Percentiles rank a stretch among this genome's conserved stretches.
phyloP scores from a whole-genome alignment of 176 grass and related monocot species.

The Puya raimondii region DNA sequence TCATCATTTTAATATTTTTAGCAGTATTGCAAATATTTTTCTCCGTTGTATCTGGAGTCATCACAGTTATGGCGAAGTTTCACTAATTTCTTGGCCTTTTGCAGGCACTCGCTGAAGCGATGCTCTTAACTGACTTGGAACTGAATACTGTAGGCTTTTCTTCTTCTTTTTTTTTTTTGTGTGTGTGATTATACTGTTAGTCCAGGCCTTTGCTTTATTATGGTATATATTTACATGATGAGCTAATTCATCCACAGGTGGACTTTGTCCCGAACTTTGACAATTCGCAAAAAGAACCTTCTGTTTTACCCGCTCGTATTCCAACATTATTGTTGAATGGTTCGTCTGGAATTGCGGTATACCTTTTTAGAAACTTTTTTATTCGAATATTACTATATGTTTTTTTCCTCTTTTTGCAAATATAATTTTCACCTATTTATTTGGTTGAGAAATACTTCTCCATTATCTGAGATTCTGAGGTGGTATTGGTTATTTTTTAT shows the following conservation, averaged over 20 bases:
- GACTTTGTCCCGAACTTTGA: conserved; percentile 86
- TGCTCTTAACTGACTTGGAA: conserved; percentile 93
- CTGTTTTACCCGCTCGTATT: conserved; percentile 79
- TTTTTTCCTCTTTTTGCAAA: not conserved
- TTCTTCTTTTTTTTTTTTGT: conserved; percentile 8
- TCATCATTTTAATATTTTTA: no score
- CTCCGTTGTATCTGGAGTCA: not conserved
- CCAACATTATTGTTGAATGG: conserved; percentile 87
- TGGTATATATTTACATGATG: not conserved
- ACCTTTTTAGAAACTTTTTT: conserved; percentile 18
- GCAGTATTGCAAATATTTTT: no score
- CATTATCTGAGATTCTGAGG: not conserved
- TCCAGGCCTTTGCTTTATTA: not conserved
- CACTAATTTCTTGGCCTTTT: conserved; percentile 30
- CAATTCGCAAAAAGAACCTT: conserved; percentile 93
- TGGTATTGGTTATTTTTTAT: not conserved
- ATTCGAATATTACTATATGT: not conserved
- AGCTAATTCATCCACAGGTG: conserved; percentile 37
- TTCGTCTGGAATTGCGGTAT: conserved; percentile 90
- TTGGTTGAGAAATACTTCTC: not conserved
- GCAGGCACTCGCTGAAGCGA: conserved; percentile 81
- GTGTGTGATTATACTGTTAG: conserved; percentile 3
- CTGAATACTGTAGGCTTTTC: conserved; percentile 59
- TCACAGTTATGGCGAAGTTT: not conserved
- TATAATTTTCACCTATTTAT: not conserved